Base-by-base conservation (phyloP, 78 protist species). In the Monocercomonoides exilis region DNA sequence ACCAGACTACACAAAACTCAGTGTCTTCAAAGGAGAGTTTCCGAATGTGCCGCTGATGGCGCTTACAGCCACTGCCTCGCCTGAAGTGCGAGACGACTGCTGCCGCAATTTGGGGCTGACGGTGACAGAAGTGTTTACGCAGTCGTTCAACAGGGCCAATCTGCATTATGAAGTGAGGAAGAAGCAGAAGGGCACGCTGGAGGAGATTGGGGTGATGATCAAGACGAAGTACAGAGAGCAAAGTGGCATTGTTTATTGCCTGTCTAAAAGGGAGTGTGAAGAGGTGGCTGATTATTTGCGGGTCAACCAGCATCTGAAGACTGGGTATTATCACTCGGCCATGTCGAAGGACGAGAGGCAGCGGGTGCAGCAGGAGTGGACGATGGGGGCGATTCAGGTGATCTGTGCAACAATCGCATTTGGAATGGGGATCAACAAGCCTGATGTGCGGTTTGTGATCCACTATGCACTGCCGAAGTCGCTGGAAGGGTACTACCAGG, bases 351-450 rank as follows among this genome's bases (percentile, higher is more conserved):
- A 2, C 38, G 91, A 81, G 1, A 91, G 97, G 21, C 29, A n/a
- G 2, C 4, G 3, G 1, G 81, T 79, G 38, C 98, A 96, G 81
- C 77, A 6, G 3, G 46, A 1, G 1, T 97, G 98, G 98, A 63
- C 70, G 85, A 42, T 43, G 2, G 97, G 92, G 38, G n/a, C 81
- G 34, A 3, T 88, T 32, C 81, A 87, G 43, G 93, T 98, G 70
- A 90, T 98, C 34, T 79, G 85, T 33, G 98, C 99, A 35, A 98
- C 99, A 34, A 93, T 98, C 43, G 99, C 99, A 1, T 98, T 98
- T 82, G 99, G 99, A 45, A 94, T 97, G 98, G 99, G 82, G 41
- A 96, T 96, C 85, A 92, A 96, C 91, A 96, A 96, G 44, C 94
- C 96, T 0, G 97, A 97, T 79, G 98, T 97, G 34, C 94, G 99